A percentile compares a stretch with the other conserved stretches of the same genome.
phyloP scores from a whole-genome alignment of 2,329 filamentous ascomycete genomes.

The Neobulgaria alba region DNA sequence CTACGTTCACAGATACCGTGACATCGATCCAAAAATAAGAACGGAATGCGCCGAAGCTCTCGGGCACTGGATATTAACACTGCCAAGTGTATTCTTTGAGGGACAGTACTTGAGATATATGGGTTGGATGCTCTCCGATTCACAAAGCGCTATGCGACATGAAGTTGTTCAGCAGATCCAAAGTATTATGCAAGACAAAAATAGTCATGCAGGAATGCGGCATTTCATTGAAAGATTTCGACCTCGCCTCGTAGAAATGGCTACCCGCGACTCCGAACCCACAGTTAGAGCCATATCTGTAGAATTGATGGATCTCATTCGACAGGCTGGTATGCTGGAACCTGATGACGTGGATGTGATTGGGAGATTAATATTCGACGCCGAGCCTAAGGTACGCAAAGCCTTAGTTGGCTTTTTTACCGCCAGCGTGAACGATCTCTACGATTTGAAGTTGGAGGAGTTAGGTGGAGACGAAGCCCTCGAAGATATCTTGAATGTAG shows the following conservation, averaged over 20 bases:
- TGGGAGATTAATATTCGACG: slow-evolving; percentile 81
- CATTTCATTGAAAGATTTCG: slow-evolving; percentile 93
- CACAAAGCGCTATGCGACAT: slow-evolving; percentile 62
- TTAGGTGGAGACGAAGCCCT: slow-evolving; percentile 72
- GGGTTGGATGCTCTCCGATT: slow-evolving; percentile 90
- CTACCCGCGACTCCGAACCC: slow-evolving; percentile 73
- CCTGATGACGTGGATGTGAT: slow-evolving; percentile 85
- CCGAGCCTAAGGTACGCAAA: slow-evolving; percentile 75
- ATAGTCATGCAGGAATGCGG: slow-evolving; percentile 59
- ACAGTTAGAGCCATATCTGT: slow-evolving; percentile 74
- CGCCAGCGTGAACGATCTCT: slow-evolving; percentile 74
- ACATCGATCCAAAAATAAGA: slow-evolving; percentile 83
- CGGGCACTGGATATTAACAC: slow-evolving; percentile 77
- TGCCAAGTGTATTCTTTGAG: slow-evolving; percentile 85
- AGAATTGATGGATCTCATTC: slow-evolving; percentile 71
- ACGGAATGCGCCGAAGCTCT: slow-evolving; percentile 82
- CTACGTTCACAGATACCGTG: slow-evolving; percentile 91
- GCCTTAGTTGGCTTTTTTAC: slow-evolving; percentile 87
- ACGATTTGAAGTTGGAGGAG: slow-evolving; percentile 71
- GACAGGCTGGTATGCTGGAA: slow-evolving; percentile 78
- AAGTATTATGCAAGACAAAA: slow-evolving; percentile 71
- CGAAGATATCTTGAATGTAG: slow-evolving; percentile 63
- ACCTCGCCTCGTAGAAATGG: slow-evolving; percentile 83
- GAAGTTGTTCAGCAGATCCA: slow-evolving; percentile 80
- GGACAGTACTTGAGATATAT: slow-evolving; percentile 86